Evolutionary conservation across 78 protist species (phyloP).

Genomic region (Thecamonas trahens): DNA sequence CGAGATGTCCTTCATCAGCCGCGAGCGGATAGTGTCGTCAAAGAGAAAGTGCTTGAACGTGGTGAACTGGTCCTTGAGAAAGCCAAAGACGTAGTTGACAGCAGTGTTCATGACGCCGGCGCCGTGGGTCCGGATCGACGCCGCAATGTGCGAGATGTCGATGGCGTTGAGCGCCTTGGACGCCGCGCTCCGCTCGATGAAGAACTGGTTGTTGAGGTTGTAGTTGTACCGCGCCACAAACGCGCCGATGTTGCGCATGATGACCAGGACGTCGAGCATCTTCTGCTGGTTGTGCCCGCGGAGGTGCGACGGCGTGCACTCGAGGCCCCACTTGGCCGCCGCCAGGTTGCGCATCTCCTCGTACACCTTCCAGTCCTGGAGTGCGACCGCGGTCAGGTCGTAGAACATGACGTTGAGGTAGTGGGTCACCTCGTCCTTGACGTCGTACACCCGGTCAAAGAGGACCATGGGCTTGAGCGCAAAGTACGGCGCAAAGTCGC

Average conservation of each 20-base stretch:
- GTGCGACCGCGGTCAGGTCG: constrained; percentile 80
- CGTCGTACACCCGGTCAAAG: constrained; percentile 34
- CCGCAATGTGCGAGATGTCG: constrained; percentile 84
- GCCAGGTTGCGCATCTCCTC: constrained; percentile 88
- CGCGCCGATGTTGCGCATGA: constrained; percentile 83
- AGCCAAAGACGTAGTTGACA: constrained; percentile 86
- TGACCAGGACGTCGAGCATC: constrained; percentile 82
- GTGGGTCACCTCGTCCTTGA: constrained; percentile 45
- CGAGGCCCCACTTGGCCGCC: constrained; percentile 63
- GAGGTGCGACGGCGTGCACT: constrained; percentile 60
- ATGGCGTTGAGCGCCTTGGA: constrained; percentile 77
- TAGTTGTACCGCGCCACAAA: constrained; percentile 81
- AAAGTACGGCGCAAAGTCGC: constrained; percentile 45
- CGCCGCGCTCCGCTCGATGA: constrained; percentile 60
- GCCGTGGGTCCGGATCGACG: constrained; percentile 95
- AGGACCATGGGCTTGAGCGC: constrained; percentile 22
- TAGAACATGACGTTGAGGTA: constrained; percentile 85
- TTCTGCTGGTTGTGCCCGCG: constrained; percentile 83
- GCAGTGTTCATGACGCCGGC: constrained; percentile 95
- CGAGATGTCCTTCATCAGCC: constrained; percentile 51
- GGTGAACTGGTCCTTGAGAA: constrained; percentile 51
- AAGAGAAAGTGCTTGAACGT: constrained; percentile 85
- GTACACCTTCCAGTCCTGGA: constrained; percentile 89
- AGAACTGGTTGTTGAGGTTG: constrained; percentile 87
- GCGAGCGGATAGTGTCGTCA: constrained; percentile 90